Evolutionary conservation across 2,329 filamentous ascomycete species (phyloP), one percentile per base, ranked within the genome.

Genomic region (Penicillium sp.): DNA sequence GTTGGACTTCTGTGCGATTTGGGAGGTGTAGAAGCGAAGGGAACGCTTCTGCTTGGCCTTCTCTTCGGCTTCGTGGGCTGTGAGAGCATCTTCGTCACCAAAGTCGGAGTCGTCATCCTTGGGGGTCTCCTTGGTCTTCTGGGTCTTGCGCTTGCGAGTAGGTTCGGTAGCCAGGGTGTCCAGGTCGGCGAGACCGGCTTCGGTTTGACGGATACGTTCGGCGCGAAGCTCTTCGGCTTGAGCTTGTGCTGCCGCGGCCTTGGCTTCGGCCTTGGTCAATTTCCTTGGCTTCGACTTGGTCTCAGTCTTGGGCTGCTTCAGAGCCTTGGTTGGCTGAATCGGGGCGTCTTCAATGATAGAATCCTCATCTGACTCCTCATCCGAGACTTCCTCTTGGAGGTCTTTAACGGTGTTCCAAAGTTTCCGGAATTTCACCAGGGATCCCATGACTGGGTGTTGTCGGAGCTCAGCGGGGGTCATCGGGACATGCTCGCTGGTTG

Each of bases 21-120:
- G 94, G 3, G 92, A 96, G 2, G 95, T 97, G 82, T 99, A 99
- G 81, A 99, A 99, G 58, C 92, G 89, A 54, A 99, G 83, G 60
- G 86, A 91, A 80, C 95, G 96, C 81, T 94, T 96, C 73, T 89
- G 89, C 55, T 85, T 84, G 0, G 88, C 89, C 76, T 99, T 99
- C 67, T 96, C 90, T 40, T 89, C 89, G 1, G 90, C 88, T 56
- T 93, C 86, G 57, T 86, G 83, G 10, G 87, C 85, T 50, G 92
- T 90, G 54, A 97, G 83, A 4, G 80, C 77, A 14, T 90, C 88
- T 71, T 96, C 92, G 67, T 99, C 94, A 64, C 93, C 94, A 69
- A 99, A 93, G 77, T 99, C 94, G 3, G 92, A 96, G 65, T 90
- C 84, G 29, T 75, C 75, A 14, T 74, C 69, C 54, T 66, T 64